Evolutionary conservation across 1,284 basidiomycete genomes (phyloP).

Genomic region (Pterulicium gracile): DNA sequence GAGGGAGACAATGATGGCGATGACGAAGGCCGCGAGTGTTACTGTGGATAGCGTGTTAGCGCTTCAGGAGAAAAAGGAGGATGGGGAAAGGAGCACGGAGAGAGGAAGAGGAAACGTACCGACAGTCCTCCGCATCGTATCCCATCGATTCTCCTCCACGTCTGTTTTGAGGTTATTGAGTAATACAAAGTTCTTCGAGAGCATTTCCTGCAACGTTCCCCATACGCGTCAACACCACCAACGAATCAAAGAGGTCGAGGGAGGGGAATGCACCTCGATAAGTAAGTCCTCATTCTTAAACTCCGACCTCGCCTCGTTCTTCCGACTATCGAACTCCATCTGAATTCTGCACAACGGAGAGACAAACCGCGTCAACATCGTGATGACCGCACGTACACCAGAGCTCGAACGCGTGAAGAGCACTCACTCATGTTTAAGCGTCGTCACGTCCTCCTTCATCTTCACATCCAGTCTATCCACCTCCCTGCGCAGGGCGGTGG

Average conservation of each 20-base stretch:
- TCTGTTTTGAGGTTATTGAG: slow-evolving; percentile 81
- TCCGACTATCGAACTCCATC: slow-evolving; percentile 92
- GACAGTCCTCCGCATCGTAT: slow-evolving; percentile 81
- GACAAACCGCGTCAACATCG: slow-evolving; percentile 4
- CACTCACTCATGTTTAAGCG: slow-evolving; percentile 84
- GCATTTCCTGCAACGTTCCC: not conserved
- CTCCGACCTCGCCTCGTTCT: slow-evolving; percentile 86
- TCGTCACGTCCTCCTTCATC: slow-evolving; percentile 89
- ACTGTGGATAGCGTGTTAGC: slow-evolving; percentile 26
- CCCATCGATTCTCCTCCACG: slow-evolving; percentile 87
- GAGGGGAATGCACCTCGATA: slow-evolving; percentile 61
- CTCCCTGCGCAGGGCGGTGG: slow-evolving; percentile 74
- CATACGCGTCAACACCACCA: too few species aligned
- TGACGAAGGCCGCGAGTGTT: slow-evolving; percentile 50
- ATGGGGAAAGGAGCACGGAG: slow-evolving; percentile 2
- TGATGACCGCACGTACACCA: slow-evolving; percentile 3
- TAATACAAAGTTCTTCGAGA: slow-evolving; percentile 39
- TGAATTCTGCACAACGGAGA: slow-evolving; percentile 73
- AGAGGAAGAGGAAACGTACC: slow-evolving; percentile 35
- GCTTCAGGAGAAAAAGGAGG: slow-evolving; percentile 3
- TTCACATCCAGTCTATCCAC: slow-evolving; percentile 82
- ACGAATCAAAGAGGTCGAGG: too few species aligned
- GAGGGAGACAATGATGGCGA: slow-evolving; percentile 57
- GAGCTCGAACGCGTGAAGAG: slow-evolving; percentile 6
- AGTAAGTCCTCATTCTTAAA: slow-evolving; percentile 80